Evolutionary conservation across 2,329 filamentous ascomycete species (phyloP), one percentile per base, ranked within the genome.

Genomic region (Teratosphaeria nubilosa): DNA sequence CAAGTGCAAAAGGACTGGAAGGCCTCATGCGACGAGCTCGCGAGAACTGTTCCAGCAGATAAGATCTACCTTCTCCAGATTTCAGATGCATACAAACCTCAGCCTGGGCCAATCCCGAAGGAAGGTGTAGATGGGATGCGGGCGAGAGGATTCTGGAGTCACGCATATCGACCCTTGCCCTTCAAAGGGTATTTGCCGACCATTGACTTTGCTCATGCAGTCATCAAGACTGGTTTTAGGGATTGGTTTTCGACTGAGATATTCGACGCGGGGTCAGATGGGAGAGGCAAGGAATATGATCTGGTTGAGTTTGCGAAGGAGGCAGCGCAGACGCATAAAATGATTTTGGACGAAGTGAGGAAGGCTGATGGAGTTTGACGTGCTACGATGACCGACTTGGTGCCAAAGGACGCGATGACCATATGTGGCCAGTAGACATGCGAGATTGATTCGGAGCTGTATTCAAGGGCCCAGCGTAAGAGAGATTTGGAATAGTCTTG

Each of bases 51-150:
- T 0, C 85, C 86, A 0, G 73, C 78, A 0, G 83, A 87, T 1
- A 90, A 87, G 74, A 89, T 91, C 45, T 91, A 82, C 68, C 74
- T 91, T 0, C 70, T 91, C 2, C 88, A 91, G 69, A 85, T 91
- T 56, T 86, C 82, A 2, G 88, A 92, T 68, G 88, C 84, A 0
- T 91, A 90, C 68, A 83, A 79, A 64, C 78, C 83, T 41, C 74
- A 65, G 53, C 56, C 76, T 0, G 73, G 77, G 3, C 84, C 86
- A 0, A 68, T 91, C 5, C 70, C 77, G 24, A 73, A 76, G 3
- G 71, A 80, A 51, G 77, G 82, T 34, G 74, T 80, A 25, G 72
- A 75, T 5, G 85, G 84, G 0, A 65, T 85, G 51, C 72, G 84
- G 31, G 83, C 87, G 0, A 75, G 85, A 34, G 85, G 80, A 0